phyloP scores from a whole-genome alignment of 306 rosid genomes.

The Vicia sativa region DNA sequence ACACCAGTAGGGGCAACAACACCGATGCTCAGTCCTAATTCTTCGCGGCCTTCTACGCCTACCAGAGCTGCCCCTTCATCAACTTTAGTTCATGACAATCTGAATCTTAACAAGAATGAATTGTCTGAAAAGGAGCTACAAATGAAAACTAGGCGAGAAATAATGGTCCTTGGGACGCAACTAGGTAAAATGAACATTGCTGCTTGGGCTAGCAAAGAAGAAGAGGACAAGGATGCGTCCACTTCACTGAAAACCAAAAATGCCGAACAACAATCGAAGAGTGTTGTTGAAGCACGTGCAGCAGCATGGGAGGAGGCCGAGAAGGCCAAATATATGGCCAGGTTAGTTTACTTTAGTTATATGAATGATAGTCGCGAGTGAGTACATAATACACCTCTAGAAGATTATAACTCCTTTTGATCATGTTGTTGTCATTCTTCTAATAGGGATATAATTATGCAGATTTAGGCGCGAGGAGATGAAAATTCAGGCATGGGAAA shows the following conservation, averaged over 20 bases:
- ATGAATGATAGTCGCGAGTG: neutral
- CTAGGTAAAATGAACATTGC: conserved; percentile 93
- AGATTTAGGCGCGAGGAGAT: conserved; percentile 96
- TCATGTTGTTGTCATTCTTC: neutral
- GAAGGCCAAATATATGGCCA: conserved; percentile 89
- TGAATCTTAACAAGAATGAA: conserved; percentile 48
- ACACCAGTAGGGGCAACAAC: conserved; percentile 96
- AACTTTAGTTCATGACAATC: conserved; percentile 40
- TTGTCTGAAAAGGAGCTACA: conserved; percentile 92
- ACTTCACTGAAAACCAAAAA: conserved; percentile 61
- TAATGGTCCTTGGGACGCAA: conserved; percentile 88
- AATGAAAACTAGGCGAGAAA: conserved; percentile 89
- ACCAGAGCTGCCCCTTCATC: conserved; percentile 55
- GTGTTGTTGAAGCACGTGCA: conserved; percentile 77
- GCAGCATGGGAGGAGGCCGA: conserved; percentile 97
- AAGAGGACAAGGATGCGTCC: conserved; percentile 87
- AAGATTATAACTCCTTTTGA: conserved; percentile 1
- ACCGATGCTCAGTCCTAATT: conserved; percentile 83
- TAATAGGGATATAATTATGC: conserved; percentile 34
- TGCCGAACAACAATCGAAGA: conserved; percentile 49
- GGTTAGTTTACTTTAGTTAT: conserved; percentile 48
- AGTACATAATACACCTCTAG: neutral
- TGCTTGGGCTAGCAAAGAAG: conserved; percentile 99
- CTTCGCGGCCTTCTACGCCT: conserved; percentile 88
- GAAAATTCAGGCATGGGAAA: conserved; percentile 97